Evolutionary conservation across 495 filamentous ascomycete genomes (phyloP), one percentile per base, ranked within the genome.

Genomic region (Corynascus novoguineensis): DNA sequence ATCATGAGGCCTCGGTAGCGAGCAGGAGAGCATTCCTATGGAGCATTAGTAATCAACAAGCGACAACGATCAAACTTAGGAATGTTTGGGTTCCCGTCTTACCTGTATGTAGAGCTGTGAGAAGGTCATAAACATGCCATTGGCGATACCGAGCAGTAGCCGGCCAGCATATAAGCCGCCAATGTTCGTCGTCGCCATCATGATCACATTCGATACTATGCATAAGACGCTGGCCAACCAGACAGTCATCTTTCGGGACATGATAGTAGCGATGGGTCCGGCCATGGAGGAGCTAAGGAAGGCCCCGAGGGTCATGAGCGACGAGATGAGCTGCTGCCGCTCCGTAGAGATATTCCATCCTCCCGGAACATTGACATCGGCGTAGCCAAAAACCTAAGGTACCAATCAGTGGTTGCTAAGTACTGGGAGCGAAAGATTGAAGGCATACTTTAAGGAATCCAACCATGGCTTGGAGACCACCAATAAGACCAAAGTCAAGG

Each of bases 391-490:
- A 38, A 75, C 28, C 48, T 63, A 22, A 11, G 3, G 14, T 29
- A 44, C 3, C 10, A 19, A 27, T 1, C 3, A 22, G 35, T 22
- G 48, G 27, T 21, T 21, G 9, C 5, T 15, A 22, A 10, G 9
- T 24, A 35, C 14, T 2, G 0, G 5, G 4, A 5, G 5, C 29
- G 8, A 1, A 8, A 28, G 27, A 31, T 7, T 5, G 24, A 48
- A 15, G 4, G 17, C 57, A 29, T 54, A 78, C 76, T 66, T 78
- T 63, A 47, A 84, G 68, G 63, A 84, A 85, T 10, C 81, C 81
- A 37, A 74, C 52, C 82, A 84, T 84, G 47, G 81, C 81, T 58
- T 84, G 82, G 15, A 85, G 68, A 50, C 81, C 80, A n/a, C 80
- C 81, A 38, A 85, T 81, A 45, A 83, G 68, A 12, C 79, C 80